Evolutionary conservation across 1,139 yeast genomes (phyloP), one percentile per base, ranked within the genome.

Genomic region (Hyphopichia burtonii): DNA sequence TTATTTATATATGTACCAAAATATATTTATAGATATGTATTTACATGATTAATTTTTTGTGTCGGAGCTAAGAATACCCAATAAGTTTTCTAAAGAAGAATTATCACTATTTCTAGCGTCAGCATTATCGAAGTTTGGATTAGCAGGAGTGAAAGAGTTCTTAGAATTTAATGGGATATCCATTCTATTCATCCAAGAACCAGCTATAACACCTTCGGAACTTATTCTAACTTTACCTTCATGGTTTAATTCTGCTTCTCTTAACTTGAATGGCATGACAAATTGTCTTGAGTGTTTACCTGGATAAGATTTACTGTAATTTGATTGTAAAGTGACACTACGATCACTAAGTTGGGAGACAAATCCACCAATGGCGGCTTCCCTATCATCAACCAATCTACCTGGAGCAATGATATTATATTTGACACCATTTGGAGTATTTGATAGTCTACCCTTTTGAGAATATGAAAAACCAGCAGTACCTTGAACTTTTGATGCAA

Each of bases 361-460:
- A 51, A 86, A 85, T n/a, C 96, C 96, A 55, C 86, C 94, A 50
- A 85, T 71, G 8, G 88, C 91, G 23, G 82, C 83, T 40, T 72
- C 74, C 45, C 76, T 69, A 37, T 68, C 65, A 39, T 70, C 74
- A 33, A 85, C 68, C 36, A 79, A 66, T 68, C 96, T 82, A 47
- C 94, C 96, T 14, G 86, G 86, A 12, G 81, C 83, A 31, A 83
- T 70, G 43, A 71, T 69, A 30, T 80, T 79, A 44, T 78, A 71
- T 42, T 75, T 68, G 32, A 83, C 66, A 38, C 96, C 96, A 51
- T 83, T 78, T 27, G 96, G 95, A 2, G 90, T 76, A 63, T 84
- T 86, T 48, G 73, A 60, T 38, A 88, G 68, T 59, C 90, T 76
- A 7, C 96, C 96, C 49, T 76, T 78, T 51, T 85, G 76, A 39